Evolutionary conservation across 83 land plant species (phyloP).

Genomic region (Thuja plicata): DNA sequence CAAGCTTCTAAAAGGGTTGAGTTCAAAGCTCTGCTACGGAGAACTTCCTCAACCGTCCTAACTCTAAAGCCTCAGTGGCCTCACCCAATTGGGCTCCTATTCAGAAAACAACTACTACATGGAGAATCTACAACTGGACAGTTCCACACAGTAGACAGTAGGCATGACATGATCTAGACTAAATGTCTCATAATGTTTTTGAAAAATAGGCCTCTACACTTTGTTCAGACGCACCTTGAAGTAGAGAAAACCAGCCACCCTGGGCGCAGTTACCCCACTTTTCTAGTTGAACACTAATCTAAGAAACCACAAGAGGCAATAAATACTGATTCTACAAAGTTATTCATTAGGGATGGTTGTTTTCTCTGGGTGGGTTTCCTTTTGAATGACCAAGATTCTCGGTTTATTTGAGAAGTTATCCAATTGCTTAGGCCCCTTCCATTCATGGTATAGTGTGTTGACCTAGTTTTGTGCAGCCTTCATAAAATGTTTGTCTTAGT

Average conservation of each 20-base stretch:
- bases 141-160: background rate
- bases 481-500: no score
- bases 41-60: background rate
- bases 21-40: background rate
- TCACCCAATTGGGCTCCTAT: background rate
- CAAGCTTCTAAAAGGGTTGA: background rate
- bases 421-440: no score
- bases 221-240: background rate
- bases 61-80: background rate
- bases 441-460: no score
- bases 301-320: background rate
- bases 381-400: background rate
- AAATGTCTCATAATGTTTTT: no score
- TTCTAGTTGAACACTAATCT: background rate
- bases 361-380: background rate
- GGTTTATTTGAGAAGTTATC: no score
- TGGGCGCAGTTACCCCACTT: background rate
- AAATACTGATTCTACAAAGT: background rate
- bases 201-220: background rate
- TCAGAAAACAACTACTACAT: background rate
- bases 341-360: background rate
- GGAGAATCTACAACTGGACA: background rate
- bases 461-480: no score
- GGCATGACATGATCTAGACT: no score
- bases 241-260: background rate